Base-by-base conservation (phyloP, 1,139 yeast genomes). In the Zygoascus meyerae region DNA sequence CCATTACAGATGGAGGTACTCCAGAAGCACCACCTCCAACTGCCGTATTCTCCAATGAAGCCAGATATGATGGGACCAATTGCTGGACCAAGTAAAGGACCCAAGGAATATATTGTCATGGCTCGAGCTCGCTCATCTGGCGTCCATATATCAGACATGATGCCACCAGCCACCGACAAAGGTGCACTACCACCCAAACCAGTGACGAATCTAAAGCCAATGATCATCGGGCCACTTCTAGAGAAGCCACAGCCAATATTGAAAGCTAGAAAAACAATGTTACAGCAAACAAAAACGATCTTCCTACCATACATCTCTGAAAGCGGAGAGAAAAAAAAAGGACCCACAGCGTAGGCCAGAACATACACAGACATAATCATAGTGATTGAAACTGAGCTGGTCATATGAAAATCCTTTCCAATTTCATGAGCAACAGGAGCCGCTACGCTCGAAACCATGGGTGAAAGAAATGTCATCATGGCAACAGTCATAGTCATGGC, bases 171-270 rank as follows among this genome's bases (percentile, higher is more conserved):
- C 17, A 79, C 80, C 46, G 79, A 75, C 39, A 79, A 64, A 0
- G 85, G 78, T 1, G 83, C 80, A 50, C 81, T 74, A 2, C 82
- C 83, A 11, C 81, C 79, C 16, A 75, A 63, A 1, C 86, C 86
- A 1, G 83, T 83, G 4, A 81, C 57, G 45, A 80, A 75, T 39
- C 86, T 68, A 46, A 77, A 73, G 3, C 79, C 73, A 51, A 80
- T 49, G 43, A 78, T 70, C 28, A 65, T 81, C 0, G 78, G 70
- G 0, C 74, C 70, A 30, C 68, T 76, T 35, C 74, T 69, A 2
- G 79, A 67, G 45, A 78, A 69, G 1, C 78, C 83, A 60, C 84
- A 78, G 1, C 77, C 81, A 32, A 81, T 58, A 55, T 78, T 78
- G 64, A 81, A 79, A 8, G 71, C 57, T 33, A 74, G 68, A 36